Evolutionary conservation across 225 moss, liverwort and hornwort genomes (phyloP).

Genomic region (Neckera pumila): DNA sequence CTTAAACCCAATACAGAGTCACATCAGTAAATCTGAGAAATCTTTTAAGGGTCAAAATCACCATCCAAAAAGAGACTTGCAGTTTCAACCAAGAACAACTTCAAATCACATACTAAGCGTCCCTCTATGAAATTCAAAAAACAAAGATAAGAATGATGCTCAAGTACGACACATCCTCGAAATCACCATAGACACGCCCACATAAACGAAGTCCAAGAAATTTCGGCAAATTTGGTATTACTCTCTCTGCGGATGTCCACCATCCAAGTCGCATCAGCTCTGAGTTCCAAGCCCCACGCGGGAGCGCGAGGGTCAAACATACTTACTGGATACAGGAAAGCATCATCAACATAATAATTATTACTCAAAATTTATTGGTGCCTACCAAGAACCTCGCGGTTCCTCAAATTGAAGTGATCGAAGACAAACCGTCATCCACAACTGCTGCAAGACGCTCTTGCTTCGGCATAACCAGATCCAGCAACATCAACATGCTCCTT

Average conservation of each 20-base stretch:
- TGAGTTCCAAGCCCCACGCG: neutral
- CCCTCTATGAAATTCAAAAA: neutral
- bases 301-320: neutral
- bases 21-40: neutral
- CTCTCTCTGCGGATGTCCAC: neutral
- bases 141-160: neutral
- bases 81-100: no score
- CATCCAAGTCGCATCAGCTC: neutral
- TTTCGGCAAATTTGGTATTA: slow-evolving; percentile 29
- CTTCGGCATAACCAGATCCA: neutral
- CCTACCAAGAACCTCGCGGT: slow-evolving; percentile 8
- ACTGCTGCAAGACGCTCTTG: neutral
- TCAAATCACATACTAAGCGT: neutral
- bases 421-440: neutral
- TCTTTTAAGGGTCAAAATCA: neutral
- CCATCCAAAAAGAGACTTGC: neutral
- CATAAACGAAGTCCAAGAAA: neutral
- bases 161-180: no score
- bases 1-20: neutral
- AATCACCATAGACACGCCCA: neutral
- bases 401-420: slow-evolving; percentile 12
- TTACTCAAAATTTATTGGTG: slow-evolving; percentile 14
- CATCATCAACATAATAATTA: neutral
- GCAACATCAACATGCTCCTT: neutral
- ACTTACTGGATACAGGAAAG: neutral